These are phyloP conservation scores for Xylariaceae sp. DNA, from an alignment of 2,329 filamentous ascomycete genomes.

Conservation along the genomic window DNA sequence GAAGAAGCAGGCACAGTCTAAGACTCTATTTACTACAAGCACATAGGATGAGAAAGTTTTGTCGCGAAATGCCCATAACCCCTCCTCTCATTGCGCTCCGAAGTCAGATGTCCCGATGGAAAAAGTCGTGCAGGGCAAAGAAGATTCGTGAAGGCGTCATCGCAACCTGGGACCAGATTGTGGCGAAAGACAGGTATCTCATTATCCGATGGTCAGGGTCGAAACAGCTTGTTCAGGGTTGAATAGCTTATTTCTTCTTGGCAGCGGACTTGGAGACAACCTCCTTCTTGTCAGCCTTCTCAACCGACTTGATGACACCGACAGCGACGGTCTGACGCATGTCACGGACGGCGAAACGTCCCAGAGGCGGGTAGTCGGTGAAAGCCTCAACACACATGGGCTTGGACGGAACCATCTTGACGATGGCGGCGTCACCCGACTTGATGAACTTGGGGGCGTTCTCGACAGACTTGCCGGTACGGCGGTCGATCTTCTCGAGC, in stretches of 20 bases:
- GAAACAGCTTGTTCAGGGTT: too few species aligned
- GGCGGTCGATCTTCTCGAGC: conserved; percentile 99
- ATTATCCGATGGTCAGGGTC: too few species aligned
- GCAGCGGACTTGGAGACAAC: conserved; percentile 68
- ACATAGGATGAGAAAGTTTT: conserved; percentile 36
- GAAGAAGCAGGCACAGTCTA: conserved; percentile 10
- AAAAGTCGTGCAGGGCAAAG: conserved; percentile 33
- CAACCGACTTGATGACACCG: conserved; percentile 88
- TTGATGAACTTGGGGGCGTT: conserved; percentile 98
- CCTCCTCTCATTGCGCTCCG: conserved; percentile 36
- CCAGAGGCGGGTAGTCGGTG: conserved; percentile 98
- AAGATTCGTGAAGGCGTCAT: conserved; percentile 23
- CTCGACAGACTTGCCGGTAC: conserved; percentile 98
- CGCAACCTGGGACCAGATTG: too few species aligned
- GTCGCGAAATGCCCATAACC: conserved; percentile 29
- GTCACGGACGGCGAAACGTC: conserved; percentile 99
- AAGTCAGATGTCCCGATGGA: conserved; percentile 33
- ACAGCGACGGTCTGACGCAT: conserved; percentile 88
- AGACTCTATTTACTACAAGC: conserved; percentile 31
- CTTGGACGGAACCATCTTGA: conserved; percentile 99
- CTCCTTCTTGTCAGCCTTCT: conserved; percentile 52
- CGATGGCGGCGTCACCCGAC: conserved; percentile 99
- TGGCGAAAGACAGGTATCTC: too few species aligned
- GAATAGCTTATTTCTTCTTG: conserved; percentile 67
- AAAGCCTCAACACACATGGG: conserved; percentile 99